Percentiles rank a stretch among this genome's conserved stretches.
Conservation (phyloP, 805 yeast genomes). For the Barnettozyma siamensis region DNA sequence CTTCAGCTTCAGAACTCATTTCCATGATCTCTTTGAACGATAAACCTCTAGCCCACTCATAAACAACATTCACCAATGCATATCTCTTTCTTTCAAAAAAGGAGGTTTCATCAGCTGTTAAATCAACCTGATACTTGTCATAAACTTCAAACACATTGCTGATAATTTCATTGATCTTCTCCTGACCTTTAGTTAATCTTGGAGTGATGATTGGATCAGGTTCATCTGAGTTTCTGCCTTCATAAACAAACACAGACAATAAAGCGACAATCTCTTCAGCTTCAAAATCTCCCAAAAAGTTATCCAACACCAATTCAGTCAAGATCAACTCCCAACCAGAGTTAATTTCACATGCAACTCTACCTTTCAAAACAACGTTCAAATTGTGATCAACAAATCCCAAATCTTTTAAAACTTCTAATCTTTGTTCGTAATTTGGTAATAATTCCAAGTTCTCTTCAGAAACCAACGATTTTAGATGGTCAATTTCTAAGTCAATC, state of each 20-base stretch:
- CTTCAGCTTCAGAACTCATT: slow-evolving; percentile 87
- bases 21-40: slow-evolving; percentile 88
- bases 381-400: slow-evolving; percentile 72
- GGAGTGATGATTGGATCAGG: slow-evolving; percentile 68
- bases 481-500: slow-evolving; percentile 45
- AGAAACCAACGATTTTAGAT: slow-evolving; percentile 58
- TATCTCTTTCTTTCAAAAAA: slow-evolving; percentile 81
- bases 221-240: slow-evolving; percentile 59
- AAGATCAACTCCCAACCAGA: slow-evolving; percentile 87
- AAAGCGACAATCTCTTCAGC: slow-evolving; percentile 97
- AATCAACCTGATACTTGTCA: slow-evolving; percentile 59
- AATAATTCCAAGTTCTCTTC: slow-evolving; percentile 85
- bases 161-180: slow-evolving; percentile 65
- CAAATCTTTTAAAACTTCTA: slow-evolving; percentile 70
- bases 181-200: slow-evolving; percentile 65
- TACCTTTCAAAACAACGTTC: slow-evolving; percentile 80
- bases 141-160: slow-evolving; percentile 55
- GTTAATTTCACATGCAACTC: slow-evolving; percentile 90
- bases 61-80: slow-evolving; percentile 87
- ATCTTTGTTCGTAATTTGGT: slow-evolving; percentile 90
- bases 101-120: slow-evolving; percentile 80
- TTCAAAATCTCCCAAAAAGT: slow-evolving; percentile 87
- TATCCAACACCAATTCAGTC: slow-evolving; percentile 86
- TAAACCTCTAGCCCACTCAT: slow-evolving; percentile 97
- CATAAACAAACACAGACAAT: slow-evolving; percentile 87